Percentiles rank a stretch among this genome's conserved stretches.
These are phyloP conservation scores for Bruguiera hainesii DNA, from an alignment of 441 rosid species.

Conservation along the genomic window DNA sequence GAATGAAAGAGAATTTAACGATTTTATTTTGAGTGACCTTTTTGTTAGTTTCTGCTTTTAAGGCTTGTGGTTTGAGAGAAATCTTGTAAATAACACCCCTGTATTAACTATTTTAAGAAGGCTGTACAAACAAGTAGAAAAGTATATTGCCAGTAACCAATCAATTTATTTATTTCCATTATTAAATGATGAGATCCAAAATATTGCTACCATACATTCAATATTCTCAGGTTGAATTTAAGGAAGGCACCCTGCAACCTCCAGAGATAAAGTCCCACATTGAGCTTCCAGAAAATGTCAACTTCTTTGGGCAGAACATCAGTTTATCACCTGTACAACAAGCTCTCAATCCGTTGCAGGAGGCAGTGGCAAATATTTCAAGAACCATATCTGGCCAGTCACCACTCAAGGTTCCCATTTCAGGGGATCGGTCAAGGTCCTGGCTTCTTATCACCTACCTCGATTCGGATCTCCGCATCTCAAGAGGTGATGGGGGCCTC, in stretches of 20 bases:
- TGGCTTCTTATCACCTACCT: slow-evolving; percentile 92
- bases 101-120: not conserved
- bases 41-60: too few species aligned
- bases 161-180: not conserved
- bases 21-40: not conserved
- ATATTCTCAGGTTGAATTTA: slow-evolving; percentile 67
- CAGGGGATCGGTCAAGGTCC: slow-evolving; percentile 60
- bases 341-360: slow-evolving; percentile 70
- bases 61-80: too few species aligned
- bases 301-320: slow-evolving; percentile 74
- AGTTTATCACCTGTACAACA: slow-evolving; percentile 65
- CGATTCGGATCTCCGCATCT: slow-evolving; percentile 79
- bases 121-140: too few species aligned
- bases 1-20: not conserved
- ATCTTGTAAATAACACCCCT: too few species aligned
- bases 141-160: too few species aligned
- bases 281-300: slow-evolving; percentile 64
- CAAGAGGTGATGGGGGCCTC: slow-evolving; percentile 96
- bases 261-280: slow-evolving; percentile 74
- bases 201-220: slow-evolving; percentile 1
- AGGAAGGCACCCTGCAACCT: slow-evolving; percentile 77
- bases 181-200: not conserved
- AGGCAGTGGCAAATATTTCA: slow-evolving; percentile 60
- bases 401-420: slow-evolving; percentile 77
- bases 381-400: slow-evolving; percentile 75